Percentiles rank a stretch among this genome's conserved stretches.
phyloP scores from a whole-genome alignment of 805 yeast species.

The Yarrowia sp. region DNA sequence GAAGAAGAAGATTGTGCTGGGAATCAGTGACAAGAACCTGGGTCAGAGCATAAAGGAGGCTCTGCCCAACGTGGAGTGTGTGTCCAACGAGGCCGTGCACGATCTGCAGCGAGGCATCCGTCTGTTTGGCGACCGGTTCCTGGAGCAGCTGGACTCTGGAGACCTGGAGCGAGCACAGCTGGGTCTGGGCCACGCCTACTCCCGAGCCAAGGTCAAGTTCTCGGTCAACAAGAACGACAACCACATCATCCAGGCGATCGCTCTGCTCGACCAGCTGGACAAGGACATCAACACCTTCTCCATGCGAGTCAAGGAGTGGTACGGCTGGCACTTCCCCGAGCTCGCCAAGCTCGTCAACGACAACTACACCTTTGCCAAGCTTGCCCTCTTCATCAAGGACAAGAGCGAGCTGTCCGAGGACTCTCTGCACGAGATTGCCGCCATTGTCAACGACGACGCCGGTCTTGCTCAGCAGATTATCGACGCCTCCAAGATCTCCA shows the following conservation, averaged over 20 bases:
- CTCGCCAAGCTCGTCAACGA: conserved; percentile 96
- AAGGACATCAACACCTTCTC: conserved; percentile 98
- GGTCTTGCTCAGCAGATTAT: conserved; percentile 81
- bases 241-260: conserved; percentile 98
- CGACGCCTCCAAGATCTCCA: conserved; percentile 96
- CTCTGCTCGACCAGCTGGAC: conserved; percentile 93
- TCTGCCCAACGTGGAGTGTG: conserved; percentile 88
- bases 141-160: conserved; percentile 91
- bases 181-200: conserved; percentile 98
- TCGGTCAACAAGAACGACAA: conserved; percentile 98
- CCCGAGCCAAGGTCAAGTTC: conserved; percentile 98
- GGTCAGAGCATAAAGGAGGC: conserved; percentile 96
- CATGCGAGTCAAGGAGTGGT: conserved; percentile 99
- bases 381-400: conserved; percentile 85
- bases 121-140: conserved; percentile 83
- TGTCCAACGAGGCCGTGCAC: conserved; percentile 89
- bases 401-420: conserved; percentile 96
- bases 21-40: conserved; percentile 91
- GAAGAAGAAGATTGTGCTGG: conserved; percentile 75
- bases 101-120: conserved; percentile 95
- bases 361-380: conserved; percentile 91
- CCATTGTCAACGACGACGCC: conserved; percentile 88
- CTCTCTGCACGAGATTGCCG: conserved; percentile 88
- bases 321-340: conserved; percentile 99
- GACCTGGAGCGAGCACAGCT: conserved; percentile 97